Base-by-base conservation (phyloP, 148 eudicot genomes). In the Rhododendron griersonianum region DNA sequence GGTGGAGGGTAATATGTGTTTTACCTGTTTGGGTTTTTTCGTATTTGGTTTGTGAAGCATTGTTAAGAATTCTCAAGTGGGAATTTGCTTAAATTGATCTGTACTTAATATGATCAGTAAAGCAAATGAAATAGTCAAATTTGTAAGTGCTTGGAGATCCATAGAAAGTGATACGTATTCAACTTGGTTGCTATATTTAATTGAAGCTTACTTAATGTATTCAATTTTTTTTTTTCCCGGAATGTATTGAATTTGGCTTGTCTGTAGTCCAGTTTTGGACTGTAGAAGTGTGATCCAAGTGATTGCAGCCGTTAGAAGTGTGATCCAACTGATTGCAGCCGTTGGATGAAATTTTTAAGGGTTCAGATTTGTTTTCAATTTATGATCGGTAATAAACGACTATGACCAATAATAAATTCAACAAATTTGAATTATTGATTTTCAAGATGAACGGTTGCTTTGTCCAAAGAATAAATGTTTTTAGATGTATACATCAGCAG, bases 1-100 rank as follows among this genome's bases (percentile, higher is more conserved):
- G 47, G 30, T 11, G 79, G 21, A 7, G 51, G 28, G 11, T 2
- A 41, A 9, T 63, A 44, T 44, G 50, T 19, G 6, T 3, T 50
- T 50, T 10, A 8, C 53, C 13, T 11, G 83, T 53, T 35, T 14
- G 16, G 71, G 71, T 25, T 6, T 28, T 41, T 44, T 33, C 0
- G 19, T 23, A 37, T 78, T n/a, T 78, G 81, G 81, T 71, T 71
- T 28, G 81, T 78, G 81, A 47, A 47, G 81, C 55, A 78, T 78
- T 78, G 81, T 78, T 78, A 47, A 45, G 81, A n/a, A 47, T 78
- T n/a, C 28, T 44, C 51, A 21, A 18, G 25, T 44, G 51, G 47
- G 25, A 41, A 44, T 78, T 10, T 78, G 30, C 51, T 37, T 78
- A 45, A 77, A 11, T 44, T 44, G 81, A 3, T 44, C 47, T 18